Base-by-base conservation (phyloP, 306 rosid genomes). In the Dryas drummondii region DNA sequence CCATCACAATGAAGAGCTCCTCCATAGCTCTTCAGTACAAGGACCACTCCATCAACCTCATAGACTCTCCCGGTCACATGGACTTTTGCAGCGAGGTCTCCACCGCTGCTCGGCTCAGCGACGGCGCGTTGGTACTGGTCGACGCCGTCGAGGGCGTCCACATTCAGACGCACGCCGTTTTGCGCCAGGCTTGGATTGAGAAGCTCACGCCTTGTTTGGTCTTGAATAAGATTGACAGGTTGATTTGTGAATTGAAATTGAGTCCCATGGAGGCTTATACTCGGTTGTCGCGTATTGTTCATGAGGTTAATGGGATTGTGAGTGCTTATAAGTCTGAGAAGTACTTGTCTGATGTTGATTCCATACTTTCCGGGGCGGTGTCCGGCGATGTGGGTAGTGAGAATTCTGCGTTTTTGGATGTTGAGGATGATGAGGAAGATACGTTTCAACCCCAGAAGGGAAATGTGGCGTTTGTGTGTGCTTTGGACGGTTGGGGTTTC, bases 21-120 rank as follows among this genome's bases (percentile, higher is more conserved):
- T 94, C 94, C 6, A 89, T 94, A 60, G 70, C 87, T 37, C 85
- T 94, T 54, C 78, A 71, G 5, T 82, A 85, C 71, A 37, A 50
- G 60, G 71, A 53, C 54, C 64, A 88, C 77, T 75, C 94, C 22
- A 17, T 94, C 41, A 94, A 91, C 84, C 92, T 91, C 47, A 94
- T 91, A 42, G 98, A 94, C 71, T 91, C 98, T 12, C 98, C 97
- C 0, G 98, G 98, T 3, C 98, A 94, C 66, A 89, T 91, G 79
- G 98, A 94, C 74, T 94, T 93, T 73, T 94, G 96, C 79, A 79
- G 96, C 73, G 97, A 94, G 75, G 98, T 94, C 17, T 94, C 98
- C 59, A 91, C 97, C 13, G 97, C 98, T 47, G 98, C 97, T 0
- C 84, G 98, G 6, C 73, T 91, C 32, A 89, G 93, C 71, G 97